Percentiles rank a stretch among this genome's conserved stretches.
Conservation (phyloP, 2,329 filamentous ascomycete genomes). For the Tolypocladium nubicola region DNA sequence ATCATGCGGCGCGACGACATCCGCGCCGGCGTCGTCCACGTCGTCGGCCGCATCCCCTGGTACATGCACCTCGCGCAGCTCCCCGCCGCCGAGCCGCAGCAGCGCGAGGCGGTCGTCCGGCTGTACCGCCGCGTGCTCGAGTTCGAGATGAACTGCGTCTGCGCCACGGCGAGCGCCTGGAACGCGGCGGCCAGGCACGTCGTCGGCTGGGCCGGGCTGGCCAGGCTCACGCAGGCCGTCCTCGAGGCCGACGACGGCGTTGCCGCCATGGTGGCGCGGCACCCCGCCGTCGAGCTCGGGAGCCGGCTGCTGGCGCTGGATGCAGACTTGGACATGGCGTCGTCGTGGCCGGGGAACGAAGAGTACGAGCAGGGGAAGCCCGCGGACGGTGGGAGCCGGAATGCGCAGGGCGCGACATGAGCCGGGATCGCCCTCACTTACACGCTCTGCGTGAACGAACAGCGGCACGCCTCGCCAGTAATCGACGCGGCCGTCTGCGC, state of each 20-base stretch:
- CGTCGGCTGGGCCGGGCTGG: slow-evolving; percentile 22
- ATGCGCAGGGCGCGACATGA: not conserved
- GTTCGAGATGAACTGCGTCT: slow-evolving; percentile 29
- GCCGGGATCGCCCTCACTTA: not conserved
- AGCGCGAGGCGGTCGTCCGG: slow-evolving; percentile 13
- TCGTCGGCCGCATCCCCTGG: slow-evolving; percentile 21
- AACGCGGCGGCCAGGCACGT: slow-evolving; percentile 25
- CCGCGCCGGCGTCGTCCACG: slow-evolving; percentile 17
- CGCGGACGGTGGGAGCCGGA: not conserved
- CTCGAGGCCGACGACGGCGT: slow-evolving; percentile 15
- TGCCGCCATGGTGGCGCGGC: slow-evolving; percentile 9
- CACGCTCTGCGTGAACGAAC: not conserved
- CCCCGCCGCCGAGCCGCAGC: slow-evolving; percentile 7
- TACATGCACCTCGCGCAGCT: slow-evolving; percentile 21
- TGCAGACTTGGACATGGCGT: slow-evolving; percentile 1
- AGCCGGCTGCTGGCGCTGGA: slow-evolving; percentile 7
- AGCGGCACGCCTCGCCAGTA: no score
- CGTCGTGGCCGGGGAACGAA: not conserved
- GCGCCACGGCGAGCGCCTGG: slow-evolving; percentile 25
- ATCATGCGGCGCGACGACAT: slow-evolving; percentile 21
- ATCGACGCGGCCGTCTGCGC: not conserved
- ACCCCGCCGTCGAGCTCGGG: slow-evolving; percentile 8
- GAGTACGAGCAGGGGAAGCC: not conserved
- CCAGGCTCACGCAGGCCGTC: slow-evolving; percentile 14
- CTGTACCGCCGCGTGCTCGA: slow-evolving; percentile 23